These are phyloP conservation scores for Agastache rugosa DNA, from an alignment of 257 asterid genomes.

Conservation along the genomic window DNA sequence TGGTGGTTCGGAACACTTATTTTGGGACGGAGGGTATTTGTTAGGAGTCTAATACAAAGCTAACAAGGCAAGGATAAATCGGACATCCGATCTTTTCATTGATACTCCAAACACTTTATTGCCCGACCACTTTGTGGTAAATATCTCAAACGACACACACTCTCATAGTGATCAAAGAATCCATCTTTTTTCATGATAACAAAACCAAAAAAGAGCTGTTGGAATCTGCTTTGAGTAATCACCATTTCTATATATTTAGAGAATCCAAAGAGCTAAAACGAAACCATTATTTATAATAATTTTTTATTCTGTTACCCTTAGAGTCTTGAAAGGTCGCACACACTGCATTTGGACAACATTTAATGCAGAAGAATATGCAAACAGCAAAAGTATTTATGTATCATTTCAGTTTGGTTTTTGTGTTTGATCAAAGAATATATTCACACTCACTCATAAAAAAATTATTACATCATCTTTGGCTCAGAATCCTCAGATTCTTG, in stretches of 20 bases:
- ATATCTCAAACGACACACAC: neutral
- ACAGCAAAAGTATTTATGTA: neutral
- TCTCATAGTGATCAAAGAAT: constrained; percentile 29
- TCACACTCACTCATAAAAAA: neutral
- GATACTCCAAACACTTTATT: neutral
- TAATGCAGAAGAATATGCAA: constrained; percentile 23
- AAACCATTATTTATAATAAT: neutral
- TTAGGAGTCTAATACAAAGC: neutral
- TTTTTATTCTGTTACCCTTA: neutral
- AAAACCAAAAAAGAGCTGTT: neutral
- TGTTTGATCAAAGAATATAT: constrained; percentile 16
- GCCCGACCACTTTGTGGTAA: neutral
- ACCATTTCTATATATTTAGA: neutral
- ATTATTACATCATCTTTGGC: constrained; percentile 8
- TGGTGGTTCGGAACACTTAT: no score
- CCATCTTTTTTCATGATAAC: constrained; percentile 15
- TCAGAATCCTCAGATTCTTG: neutral
- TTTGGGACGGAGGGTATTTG: no score
- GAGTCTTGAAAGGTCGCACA: constrained; percentile 38
- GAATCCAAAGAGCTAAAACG: neutral
- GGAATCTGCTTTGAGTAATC: constrained; percentile 5
- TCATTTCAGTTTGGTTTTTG: constrained; percentile 22
- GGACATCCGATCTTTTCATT: neutral
- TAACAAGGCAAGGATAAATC: neutral
- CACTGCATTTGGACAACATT: constrained; percentile 4